phyloP scores from a whole-genome alignment of 2,329 filamentous ascomycete species.

The Colletotrichum simmondsii region DNA sequence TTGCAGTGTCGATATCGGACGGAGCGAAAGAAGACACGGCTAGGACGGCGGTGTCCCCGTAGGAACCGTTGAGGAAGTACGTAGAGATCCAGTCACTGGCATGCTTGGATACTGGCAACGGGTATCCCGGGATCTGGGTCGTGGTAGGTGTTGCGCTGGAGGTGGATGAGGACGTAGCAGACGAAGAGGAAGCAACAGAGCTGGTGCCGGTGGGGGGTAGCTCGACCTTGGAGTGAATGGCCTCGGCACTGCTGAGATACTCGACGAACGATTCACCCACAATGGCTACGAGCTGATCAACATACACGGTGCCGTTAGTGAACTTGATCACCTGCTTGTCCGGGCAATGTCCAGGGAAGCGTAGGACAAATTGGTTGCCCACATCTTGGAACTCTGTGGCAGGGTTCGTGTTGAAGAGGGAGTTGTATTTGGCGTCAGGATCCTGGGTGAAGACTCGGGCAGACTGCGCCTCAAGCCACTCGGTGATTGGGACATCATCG shows the following conservation, averaged over 20 bases:
- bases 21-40: slow-evolving; percentile 38
- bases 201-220: slow-evolving; percentile 5
- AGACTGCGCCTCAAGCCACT: slow-evolving; percentile 26
- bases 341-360: not conserved
- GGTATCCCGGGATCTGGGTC: slow-evolving; percentile 38
- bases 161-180: not conserved
- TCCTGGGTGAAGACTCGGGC: slow-evolving; percentile 31
- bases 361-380: not conserved
- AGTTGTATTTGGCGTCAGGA: slow-evolving; percentile 37
- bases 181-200: not conserved
- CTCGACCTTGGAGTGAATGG: slow-evolving; percentile 23
- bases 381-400: not conserved
- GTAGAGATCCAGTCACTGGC: slow-evolving; percentile 38
- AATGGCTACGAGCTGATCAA: slow-evolving; percentile 2
- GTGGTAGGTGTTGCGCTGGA: not conserved
- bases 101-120: slow-evolving; percentile 39
- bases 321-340: slow-evolving; percentile 28
- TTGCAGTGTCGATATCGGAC: not conserved
- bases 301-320: slow-evolving; percentile 17
- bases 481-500: slow-evolving; percentile 14
- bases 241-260: not conserved
- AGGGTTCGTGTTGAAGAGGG: slow-evolving; percentile 24
- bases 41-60: slow-evolving; percentile 42
- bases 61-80: slow-evolving; percentile 43
- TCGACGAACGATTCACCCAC: not conserved